Evolutionary conservation across 257 asterid species (phyloP).

Genomic region (Solanum arcanum): DNA sequence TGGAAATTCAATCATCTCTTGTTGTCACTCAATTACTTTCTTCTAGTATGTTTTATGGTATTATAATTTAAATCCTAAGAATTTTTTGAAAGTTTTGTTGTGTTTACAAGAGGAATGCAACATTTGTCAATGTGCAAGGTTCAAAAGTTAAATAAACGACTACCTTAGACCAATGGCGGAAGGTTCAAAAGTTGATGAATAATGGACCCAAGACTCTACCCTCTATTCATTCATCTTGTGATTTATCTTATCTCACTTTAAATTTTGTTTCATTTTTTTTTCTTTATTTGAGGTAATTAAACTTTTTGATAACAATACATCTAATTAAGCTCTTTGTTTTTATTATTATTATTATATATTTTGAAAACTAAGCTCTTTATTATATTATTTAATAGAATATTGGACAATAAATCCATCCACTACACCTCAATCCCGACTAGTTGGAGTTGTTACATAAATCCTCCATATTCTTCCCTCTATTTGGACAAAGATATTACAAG

Average conservation of each 20-base stretch:
- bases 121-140: background rate
- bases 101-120: background rate
- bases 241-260: background rate
- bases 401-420: background rate
- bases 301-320: background rate
- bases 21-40: background rate
- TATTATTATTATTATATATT: background rate
- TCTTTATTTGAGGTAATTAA: background rate
- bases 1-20: background rate
- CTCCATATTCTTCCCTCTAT: background rate
- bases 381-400: background rate
- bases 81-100: background rate
- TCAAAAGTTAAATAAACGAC: background rate
- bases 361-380: background rate
- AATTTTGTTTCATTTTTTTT: background rate
- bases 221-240: background rate
- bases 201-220: background rate
- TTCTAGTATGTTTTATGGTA: background rate
- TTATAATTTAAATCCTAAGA: background rate
- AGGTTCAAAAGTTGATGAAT: background rate
- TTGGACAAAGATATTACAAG: background rate
- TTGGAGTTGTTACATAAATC: background rate
- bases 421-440: background rate
- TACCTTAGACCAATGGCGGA: background rate
- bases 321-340: background rate